Evolutionary conservation across 495 filamentous ascomycete genomes (phyloP), one percentile per base, ranked within the genome.

Genomic region (Usnea hakonensis): DNA sequence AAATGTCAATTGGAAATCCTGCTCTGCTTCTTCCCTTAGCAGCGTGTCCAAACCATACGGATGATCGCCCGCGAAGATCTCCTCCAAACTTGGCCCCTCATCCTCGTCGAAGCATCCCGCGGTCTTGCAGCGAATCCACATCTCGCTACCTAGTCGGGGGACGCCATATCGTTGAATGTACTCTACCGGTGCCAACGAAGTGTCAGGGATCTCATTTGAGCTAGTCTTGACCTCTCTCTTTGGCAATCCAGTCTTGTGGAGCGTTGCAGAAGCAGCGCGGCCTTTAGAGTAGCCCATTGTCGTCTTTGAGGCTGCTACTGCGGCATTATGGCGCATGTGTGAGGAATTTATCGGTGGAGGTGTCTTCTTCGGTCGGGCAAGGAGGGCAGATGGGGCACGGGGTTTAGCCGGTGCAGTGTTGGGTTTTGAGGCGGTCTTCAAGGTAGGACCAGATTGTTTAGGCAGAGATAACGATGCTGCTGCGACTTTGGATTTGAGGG

Each of bases 281-380:
- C 91, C 90, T 69, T 87, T 89, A 57, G 83, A 85, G 70, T 91
- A 93, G 9, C 91, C 91, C 33, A 96, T 74, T 0, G 91, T 95
- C 53, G 82, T 88, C 57, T 83, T 82, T 16, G 91, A 92, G 14
- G 79, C 82, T n/a, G 75, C 79, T 9, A 77, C 79, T 23, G 88
- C 87, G 9, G 86, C 84, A 5, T 83, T 75, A 66, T 83, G 75
- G 57, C 82, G 79, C 77, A 84, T 78, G 16, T 74, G 72, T 13
- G 83, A 86, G 4, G 74, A 76, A 54, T 80, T 80, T 60, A 74
- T 79, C 40, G 64, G 71, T 23, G 75, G 70, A 17, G 70, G 68
- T 52, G 61, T 62, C 32, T 75, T 69, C 68, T 78, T 82, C 61
- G 74, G 76, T 35, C 64, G 19, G 72, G 69, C 19, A 72, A 71